A percentile compares a stretch with the other conserved stretches of the same genome.
phyloP scores from a whole-genome alignment of 768 basidiomycete species.

The Naganishia kalamii region DNA sequence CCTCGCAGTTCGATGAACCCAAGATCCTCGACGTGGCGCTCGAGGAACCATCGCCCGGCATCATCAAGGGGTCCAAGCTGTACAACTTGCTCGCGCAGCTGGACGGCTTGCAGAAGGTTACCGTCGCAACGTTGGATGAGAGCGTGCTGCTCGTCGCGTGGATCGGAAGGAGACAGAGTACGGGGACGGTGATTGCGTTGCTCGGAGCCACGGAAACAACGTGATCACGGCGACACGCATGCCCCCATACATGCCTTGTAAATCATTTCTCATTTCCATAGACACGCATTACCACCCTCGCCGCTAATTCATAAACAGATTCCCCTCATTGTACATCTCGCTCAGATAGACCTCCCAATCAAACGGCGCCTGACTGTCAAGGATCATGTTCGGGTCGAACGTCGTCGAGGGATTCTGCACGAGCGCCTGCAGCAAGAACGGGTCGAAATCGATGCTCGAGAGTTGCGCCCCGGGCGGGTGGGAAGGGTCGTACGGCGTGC shows the following conservation, averaged over 20 bases:
- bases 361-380: slow-evolving; percentile 13
- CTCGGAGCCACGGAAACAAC: slow-evolving; percentile 1
- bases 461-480: background rate
- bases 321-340: slow-evolving; percentile 23
- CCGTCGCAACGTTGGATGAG: background rate
- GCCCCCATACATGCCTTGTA: background rate
- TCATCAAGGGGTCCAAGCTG: slow-evolving; percentile 2
- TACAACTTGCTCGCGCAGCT: background rate
- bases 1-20: background rate
- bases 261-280: background rate
- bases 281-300: background rate
- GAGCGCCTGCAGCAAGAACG: slow-evolving; percentile 19
- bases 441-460: slow-evolving; percentile 20
- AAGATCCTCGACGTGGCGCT: background rate
- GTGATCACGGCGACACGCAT: background rate
- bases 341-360: slow-evolving; percentile 18
- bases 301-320: slow-evolving; percentile 5
- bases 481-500: background rate
- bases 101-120: background rate
- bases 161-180: background rate
- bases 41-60: background rate
- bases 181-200: background rate
- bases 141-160: slow-evolving; percentile 6
- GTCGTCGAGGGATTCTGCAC: slow-evolving; percentile 17
- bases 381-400: slow-evolving; percentile 1